Conservation (phyloP, 1,139 yeast species). For the Saccharomycopsis crataegensis region DNA sequence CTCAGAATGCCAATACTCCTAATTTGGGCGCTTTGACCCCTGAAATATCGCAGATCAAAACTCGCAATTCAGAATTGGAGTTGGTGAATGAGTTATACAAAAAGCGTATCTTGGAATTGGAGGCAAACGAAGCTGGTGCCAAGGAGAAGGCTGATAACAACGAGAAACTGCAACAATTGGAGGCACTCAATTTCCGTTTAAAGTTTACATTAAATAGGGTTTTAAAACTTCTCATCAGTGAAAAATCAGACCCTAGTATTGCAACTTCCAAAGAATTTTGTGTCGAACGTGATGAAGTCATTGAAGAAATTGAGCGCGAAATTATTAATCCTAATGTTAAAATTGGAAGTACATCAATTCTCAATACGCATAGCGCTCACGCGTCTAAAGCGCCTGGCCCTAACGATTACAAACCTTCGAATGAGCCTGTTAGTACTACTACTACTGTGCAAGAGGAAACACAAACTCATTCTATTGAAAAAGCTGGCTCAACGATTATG, state of each 20-base stretch:
- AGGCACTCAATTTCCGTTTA: slow-evolving; percentile 34
- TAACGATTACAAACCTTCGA: too few species aligned
- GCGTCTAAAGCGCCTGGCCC: too few species aligned
- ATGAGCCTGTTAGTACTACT: too few species aligned
- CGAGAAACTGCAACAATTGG: slow-evolving; percentile 35
- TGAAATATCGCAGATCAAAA: slow-evolving; percentile 50
- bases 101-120: slow-evolving; percentile 75
- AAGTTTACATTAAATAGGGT: slow-evolving; percentile 16
- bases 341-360: neutral
- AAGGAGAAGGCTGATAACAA: neutral
- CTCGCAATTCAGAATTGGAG: slow-evolving; percentile 83
- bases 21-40: neutral
- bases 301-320: slow-evolving; percentile 15
- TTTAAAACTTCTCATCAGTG: slow-evolving; percentile 12
- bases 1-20: neutral
- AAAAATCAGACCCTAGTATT: neutral
- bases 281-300: slow-evolving; percentile 11
- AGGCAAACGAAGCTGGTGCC: slow-evolving; percentile 45
- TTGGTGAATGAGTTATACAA: slow-evolving; percentile 81
- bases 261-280: neutral
- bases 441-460: too few species aligned
- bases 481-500: too few species aligned
- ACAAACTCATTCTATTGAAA: too few species aligned
- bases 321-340: slow-evolving; percentile 18
- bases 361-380: neutral